Conservation (phyloP, 305 asterid species). For the Fraxinus baroniana region DNA sequence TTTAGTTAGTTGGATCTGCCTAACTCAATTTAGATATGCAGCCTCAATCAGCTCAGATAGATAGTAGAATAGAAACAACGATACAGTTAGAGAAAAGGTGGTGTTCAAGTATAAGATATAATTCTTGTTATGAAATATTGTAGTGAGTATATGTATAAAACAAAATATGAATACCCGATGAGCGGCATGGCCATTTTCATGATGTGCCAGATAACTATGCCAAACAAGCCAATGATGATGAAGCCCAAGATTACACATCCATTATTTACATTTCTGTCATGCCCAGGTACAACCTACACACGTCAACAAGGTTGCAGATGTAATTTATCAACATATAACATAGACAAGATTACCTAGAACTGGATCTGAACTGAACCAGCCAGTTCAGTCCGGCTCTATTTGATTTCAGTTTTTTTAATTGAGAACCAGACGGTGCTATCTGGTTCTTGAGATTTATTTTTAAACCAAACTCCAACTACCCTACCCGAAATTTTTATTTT, state of each 20-base stretch:
- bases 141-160: neutral
- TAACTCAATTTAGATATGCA: neutral
- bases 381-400: neutral
- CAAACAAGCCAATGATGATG: neutral
- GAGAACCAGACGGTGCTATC: neutral
- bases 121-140: neutral
- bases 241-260: neutral
- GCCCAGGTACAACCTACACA: slow-evolving; percentile 6
- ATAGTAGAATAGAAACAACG: neutral
- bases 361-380: neutral
- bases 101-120: neutral
- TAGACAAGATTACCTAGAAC: neutral
- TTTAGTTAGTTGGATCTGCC: neutral
- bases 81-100: neutral
- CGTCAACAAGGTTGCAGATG: neutral
- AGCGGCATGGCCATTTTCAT: slow-evolving; percentile 3
- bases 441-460: neutral
- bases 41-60: neutral
- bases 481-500: neutral
- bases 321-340: neutral
- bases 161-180: slow-evolving; percentile 1
- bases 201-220: neutral
- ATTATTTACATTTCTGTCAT: neutral
- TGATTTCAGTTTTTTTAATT: neutral
- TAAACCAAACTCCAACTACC: neutral